These are phyloP conservation scores for Lotmaria passim DNA, from an alignment of 208 protist genomes.

Conservation along the genomic window DNA sequence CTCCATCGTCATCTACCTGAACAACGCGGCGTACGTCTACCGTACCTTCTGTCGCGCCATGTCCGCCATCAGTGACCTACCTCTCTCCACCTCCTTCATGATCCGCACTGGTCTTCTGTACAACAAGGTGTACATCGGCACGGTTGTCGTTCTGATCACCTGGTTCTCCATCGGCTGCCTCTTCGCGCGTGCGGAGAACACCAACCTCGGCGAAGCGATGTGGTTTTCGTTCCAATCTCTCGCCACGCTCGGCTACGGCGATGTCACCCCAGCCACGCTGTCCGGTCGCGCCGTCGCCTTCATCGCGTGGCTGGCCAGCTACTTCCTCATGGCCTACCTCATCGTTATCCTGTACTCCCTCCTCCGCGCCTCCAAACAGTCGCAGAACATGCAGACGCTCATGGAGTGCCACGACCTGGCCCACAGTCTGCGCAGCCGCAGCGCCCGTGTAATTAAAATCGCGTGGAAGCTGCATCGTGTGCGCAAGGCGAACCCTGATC, in stretches of 20 bases:
- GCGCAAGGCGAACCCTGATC: slow-evolving; percentile 20
- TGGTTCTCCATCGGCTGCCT: slow-evolving; percentile 65
- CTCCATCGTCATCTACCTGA: slow-evolving; percentile 71
- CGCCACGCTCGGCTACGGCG: slow-evolving; percentile 80
- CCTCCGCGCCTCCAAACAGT: slow-evolving; percentile 37
- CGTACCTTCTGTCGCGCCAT: slow-evolving; percentile 76
- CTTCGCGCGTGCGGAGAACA: slow-evolving; percentile 52
- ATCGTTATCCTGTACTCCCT: slow-evolving; percentile 30
- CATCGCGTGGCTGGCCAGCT: slow-evolving; percentile 59
- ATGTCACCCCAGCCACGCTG: slow-evolving; percentile 62
- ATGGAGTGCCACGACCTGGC: slow-evolving; percentile 55
- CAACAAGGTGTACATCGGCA: slow-evolving; percentile 35
- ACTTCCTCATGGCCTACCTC: slow-evolving; percentile 46
- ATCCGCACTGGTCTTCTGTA: slow-evolving; percentile 68
- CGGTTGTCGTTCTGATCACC: slow-evolving; percentile 27
- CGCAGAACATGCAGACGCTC: slow-evolving; percentile 63
- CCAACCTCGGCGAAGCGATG: slow-evolving; percentile 54
- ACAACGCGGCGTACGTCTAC: slow-evolving; percentile 68
- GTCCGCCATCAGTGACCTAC: slow-evolving; percentile 50
- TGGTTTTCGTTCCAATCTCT: slow-evolving; percentile 86
- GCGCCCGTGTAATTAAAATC: slow-evolving; percentile 61
- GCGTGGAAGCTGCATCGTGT: slow-evolving; percentile 56
- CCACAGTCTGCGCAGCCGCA: slow-evolving; percentile 45
- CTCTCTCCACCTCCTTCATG: slow-evolving; percentile 66
- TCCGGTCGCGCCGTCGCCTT: slow-evolving; percentile 50